Conservation (phyloP, 257 asterid genomes). For the Osmanthus fragrans region DNA sequence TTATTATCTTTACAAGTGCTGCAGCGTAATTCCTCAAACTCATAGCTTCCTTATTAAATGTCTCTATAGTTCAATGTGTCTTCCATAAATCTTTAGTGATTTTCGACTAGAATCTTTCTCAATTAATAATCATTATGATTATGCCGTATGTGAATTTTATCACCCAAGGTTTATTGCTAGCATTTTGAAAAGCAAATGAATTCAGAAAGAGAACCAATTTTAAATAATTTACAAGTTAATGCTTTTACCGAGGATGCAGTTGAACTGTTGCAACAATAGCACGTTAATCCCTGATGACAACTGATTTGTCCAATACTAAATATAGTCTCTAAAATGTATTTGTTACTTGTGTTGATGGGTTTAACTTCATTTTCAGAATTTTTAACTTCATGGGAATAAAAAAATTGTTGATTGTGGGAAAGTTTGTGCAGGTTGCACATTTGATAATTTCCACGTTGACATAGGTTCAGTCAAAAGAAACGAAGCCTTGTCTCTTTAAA, state of each 20-base stretch:
- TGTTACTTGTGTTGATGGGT: not conserved
- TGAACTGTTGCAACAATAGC: not conserved
- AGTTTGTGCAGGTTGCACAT: not conserved
- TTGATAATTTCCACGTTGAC: not conserved
- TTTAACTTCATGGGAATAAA: not conserved
- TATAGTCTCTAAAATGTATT: not conserved
- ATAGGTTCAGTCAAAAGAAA: not conserved
- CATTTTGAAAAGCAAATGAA: not conserved
- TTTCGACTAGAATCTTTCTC: not conserved
- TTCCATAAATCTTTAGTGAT: not conserved
- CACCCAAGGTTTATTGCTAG: not conserved
- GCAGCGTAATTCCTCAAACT: slow-evolving; percentile 68
- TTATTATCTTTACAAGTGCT: slow-evolving; percentile 67
- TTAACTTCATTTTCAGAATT: not conserved
- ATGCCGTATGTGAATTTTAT: not conserved
- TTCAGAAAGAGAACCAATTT: not conserved
- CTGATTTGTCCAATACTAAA: not conserved
- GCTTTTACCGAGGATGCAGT: not conserved
- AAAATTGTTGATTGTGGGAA: not conserved
- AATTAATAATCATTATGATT: not conserved
- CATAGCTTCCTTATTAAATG: slow-evolving; percentile 5
- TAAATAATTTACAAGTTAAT: not conserved
- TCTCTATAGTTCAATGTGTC: not conserved
- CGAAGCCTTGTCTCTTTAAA: not conserved
- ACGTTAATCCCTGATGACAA: not conserved